Evolutionary conservation across 257 asterid genomes (phyloP), one percentile per base, ranked within the genome.

Genomic region (Oldenlandia corymbosa): DNA sequence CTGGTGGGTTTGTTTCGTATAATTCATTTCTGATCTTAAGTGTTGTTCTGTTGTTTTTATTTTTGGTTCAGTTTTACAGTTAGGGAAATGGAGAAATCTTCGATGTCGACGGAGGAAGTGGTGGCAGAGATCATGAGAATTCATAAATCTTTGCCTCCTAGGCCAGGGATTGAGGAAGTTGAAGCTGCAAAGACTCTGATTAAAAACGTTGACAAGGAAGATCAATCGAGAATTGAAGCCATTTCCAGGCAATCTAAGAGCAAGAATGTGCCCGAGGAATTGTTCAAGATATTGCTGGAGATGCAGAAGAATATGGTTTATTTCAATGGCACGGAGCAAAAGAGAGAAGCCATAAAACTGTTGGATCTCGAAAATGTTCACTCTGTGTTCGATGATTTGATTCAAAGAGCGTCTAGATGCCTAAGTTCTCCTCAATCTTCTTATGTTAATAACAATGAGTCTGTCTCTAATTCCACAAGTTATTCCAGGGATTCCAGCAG

Each of bases 131-230:
- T 88, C 65, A 88, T 88, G 96, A 71, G 82, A 43, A 75, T 84
- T 41, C 93, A 91, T 75, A 78, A 87, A 71, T 83, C 94, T 66
- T 57, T 91, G 51, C 96, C 96, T 55, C 37, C 76, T 11, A 75
- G 96, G 61, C 98, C 98, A 3, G 88, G 76, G 51, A 80, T 91
- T 57, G 98, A 88, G 7, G 98, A 88, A 51, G 80, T 88, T 6
- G 98, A 88, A 73, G 96, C 92, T 1, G 91, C 96, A 1, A 80
- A 62, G 31, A 55, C 58, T 31, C 70, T 88, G 64, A 79, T 91
- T 71, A 77, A 71, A n/a, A 86, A 84, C 63, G 75, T 86, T 46
- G 98, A 91, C 63, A 79, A 80, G 68, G 98, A 91, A 66, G 95
- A 86, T 64, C 87, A 88, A 77, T 36, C 61, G 73, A 81, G 85